Evolutionary conservation across 495 filamentous ascomycete species (phyloP).

Genomic region (Lophium mytilinum): DNA sequence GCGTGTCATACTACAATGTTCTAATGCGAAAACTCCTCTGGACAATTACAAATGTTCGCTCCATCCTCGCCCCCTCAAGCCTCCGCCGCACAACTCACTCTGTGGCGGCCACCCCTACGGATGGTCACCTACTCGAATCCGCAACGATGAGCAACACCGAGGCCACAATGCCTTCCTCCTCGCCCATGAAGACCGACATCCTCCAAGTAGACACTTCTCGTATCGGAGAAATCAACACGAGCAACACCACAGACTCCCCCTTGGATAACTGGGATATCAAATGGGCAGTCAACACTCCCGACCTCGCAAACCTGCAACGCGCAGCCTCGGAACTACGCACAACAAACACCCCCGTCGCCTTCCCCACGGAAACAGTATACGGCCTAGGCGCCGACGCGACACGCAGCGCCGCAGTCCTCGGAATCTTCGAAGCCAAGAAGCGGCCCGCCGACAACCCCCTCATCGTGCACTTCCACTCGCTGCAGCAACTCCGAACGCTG

Average conservation of each 20-base stretch:
- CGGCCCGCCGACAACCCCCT: conserved; percentile 89
- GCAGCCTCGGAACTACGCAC: conserved; percentile 55
- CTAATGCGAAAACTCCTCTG: too few species aligned
- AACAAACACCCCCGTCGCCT: conserved; percentile 72
- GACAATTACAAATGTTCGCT: too few species aligned
- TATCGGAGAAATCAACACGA: conserved; percentile 13
- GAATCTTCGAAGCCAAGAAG: conserved; percentile 86
- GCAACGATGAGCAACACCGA: too few species aligned
- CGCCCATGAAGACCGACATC: conserved; percentile 17
- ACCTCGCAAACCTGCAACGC: conserved; percentile 32
- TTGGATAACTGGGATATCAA: conserved; percentile 21
- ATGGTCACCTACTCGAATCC: too few species aligned
- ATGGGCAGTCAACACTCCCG: conserved; percentile 4
- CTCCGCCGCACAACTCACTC: too few species aligned
- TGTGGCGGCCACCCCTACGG: too few species aligned
- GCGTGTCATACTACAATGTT: too few species aligned
- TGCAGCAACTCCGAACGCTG: conserved; percentile 65
- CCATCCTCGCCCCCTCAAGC: too few species aligned
- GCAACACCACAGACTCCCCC: not conserved
- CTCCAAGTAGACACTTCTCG: conserved; percentile 14
- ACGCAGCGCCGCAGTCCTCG: conserved; percentile 68
- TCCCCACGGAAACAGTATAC: conserved; percentile 98
- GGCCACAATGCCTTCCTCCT: too few species aligned
- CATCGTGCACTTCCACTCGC: conserved; percentile 82
- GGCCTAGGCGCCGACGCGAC: conserved; percentile 93